A percentile compares a stretch with the other conserved stretches of the same genome.
Conservation (phyloP, 805 yeast species). For the Wickerhamiella occidentalis region DNA sequence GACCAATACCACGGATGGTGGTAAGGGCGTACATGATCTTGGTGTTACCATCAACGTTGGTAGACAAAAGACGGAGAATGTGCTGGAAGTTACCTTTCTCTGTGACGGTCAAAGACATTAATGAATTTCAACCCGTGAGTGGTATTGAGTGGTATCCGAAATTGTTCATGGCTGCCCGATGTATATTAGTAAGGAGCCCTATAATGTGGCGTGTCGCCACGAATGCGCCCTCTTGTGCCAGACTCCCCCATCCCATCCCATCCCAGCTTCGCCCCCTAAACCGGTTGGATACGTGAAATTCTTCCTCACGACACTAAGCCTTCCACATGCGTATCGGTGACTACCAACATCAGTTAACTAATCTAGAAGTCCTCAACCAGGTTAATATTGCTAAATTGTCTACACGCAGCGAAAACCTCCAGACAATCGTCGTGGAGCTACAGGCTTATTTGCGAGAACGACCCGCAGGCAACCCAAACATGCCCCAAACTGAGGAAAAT, state of each 20-base stretch:
- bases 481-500: conserved; percentile 27
- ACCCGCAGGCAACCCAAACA: conserved; percentile 29
- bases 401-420: conserved; percentile 23
- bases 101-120: conserved; percentile 93
- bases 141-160: conserved; percentile 6
- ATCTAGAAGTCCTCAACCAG: conserved; percentile 52
- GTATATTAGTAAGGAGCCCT: not conserved
- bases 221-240: no score
- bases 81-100: conserved; percentile 99
- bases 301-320: no score
- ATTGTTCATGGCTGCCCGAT: not conserved
- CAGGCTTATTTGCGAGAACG: conserved; percentile 31
- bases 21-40: conserved; percentile 99
- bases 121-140: conserved; percentile 27
- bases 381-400: conserved; percentile 36
- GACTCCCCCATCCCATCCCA: no score
- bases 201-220: not conserved
- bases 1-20: conserved; percentile 99
- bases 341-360: conserved; percentile 33
- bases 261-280: no score
- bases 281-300: no score
- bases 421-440: conserved; percentile 28
- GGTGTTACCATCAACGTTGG: conserved; percentile 99
- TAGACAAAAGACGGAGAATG: conserved; percentile 99
- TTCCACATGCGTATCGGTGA: not conserved